phyloP scores from a whole-genome alignment of 1,284 basidiomycete genomes.

The Trichosporon sp. region DNA sequence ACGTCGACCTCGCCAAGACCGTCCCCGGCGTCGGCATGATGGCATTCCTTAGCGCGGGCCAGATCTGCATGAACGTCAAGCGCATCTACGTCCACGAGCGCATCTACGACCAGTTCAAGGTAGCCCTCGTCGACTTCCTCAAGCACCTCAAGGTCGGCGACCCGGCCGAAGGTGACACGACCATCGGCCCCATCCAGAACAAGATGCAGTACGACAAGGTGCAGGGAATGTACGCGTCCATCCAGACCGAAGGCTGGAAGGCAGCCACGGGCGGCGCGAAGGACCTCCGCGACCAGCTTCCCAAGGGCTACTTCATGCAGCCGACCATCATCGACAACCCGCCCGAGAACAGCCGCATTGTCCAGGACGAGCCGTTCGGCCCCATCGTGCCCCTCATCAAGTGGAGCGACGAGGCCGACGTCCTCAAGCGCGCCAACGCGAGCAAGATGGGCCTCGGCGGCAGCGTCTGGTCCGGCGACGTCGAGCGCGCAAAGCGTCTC shows the following conservation, averaged over 20 bases:
- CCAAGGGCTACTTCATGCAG: conserved; percentile 64
- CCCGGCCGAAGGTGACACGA: conserved; percentile 71
- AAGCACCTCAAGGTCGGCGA: conserved; percentile 82
- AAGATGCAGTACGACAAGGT: conserved; percentile 80
- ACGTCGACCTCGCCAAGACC: conserved; percentile 87
- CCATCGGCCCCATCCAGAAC: conserved; percentile 92
- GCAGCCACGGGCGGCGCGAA: conserved; percentile 76
- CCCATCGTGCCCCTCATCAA: conserved; percentile 59
- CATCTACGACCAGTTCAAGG: conserved; percentile 45
- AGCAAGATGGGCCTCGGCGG: conserved; percentile 78
- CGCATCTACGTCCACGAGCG: conserved; percentile 42
- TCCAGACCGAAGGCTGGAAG: conserved; percentile 73
- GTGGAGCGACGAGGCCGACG: conserved; percentile 90
- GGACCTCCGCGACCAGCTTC: conserved; percentile 13
- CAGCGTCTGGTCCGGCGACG: conserved; percentile 85
- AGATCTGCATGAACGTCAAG: conserved; percentile 57
- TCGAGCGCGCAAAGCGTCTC: conserved; percentile 85
- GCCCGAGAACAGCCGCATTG: conserved; percentile 54
- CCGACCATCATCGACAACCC: conserved; percentile 86
- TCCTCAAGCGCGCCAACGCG: conserved; percentile 75
- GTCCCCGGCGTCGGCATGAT: conserved; percentile 77
- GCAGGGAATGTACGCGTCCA: conserved; percentile 75
- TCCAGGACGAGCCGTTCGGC: conserved; percentile 84
- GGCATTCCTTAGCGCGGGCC: conserved; percentile 89
- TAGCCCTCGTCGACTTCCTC: conserved; percentile 52